Evolutionary conservation across 352 stramenopile genomes (phyloP), one percentile per base, ranked within the genome.

Genomic region (Phytophthora chlamydospora): DNA sequence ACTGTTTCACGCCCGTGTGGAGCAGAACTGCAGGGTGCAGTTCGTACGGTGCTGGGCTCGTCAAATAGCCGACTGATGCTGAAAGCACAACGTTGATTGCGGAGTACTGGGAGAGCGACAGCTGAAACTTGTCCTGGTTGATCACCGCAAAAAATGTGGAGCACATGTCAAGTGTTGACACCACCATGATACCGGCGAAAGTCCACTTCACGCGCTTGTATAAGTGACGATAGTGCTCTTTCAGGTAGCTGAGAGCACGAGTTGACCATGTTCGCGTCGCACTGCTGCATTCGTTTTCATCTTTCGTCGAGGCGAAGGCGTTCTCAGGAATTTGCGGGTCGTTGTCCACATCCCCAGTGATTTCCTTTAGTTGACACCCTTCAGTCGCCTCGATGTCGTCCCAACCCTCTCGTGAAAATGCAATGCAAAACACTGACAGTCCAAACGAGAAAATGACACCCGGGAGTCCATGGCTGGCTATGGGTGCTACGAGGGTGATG

Each of bases 151-250:
- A 67, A 35, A 84, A 53, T 1, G 81, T 90, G 9, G 81, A 91
- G 56, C 80, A 87, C 17, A 90, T 51, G 45, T 93, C 83, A n/a
- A 91, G 58, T 10, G 69, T 74, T 4, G 83, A 89, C 7, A 90
- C 64, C 7, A 93, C 42, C 50, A 90, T 83, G 47, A 90, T 83
- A n/a, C 69, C 67, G 21, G 88, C 82, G 45, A 90, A 93, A 11
- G 83, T 90, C 83, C 83, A 93, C 53, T 88, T 91, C 6, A 89
- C 72, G 16, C 83, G 70, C 57, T 83, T 91, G 66, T 90, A 91
- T 43, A 90, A 58, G 56, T 80, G 78, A 31, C 71, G 69, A 24
- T 82, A 90, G 44, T 40, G 44, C 13, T 64, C 47, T 51, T 73
- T 75, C 36, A 75, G 43, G 16, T 47, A 64, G 50, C 45, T 59